Conservation (phyloP, 1,139 yeast genomes). For the Yamadazyma mexicana region DNA sequence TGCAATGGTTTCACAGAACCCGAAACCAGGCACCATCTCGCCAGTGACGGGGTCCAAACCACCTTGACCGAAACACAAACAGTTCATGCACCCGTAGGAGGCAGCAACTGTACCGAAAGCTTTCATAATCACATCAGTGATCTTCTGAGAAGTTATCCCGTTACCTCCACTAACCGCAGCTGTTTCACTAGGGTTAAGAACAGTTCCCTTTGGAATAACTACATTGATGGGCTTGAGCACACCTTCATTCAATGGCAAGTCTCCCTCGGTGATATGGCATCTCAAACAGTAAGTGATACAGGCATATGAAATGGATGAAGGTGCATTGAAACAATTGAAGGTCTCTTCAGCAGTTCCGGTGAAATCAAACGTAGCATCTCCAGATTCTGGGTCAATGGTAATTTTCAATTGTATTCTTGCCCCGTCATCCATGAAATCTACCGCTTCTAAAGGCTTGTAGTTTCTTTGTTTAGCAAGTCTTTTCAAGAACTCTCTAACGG, state of each 20-base stretch:
- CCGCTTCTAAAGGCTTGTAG: constrained; percentile 39
- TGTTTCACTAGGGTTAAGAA: constrained; percentile 40
- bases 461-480: constrained; percentile 28
- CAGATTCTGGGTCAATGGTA: constrained; percentile 39
- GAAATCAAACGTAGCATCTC: constrained; percentile 57
- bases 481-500: constrained; percentile 50
- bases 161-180: constrained; percentile 52
- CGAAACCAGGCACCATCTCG: constrained; percentile 39
- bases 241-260: constrained; percentile 50
- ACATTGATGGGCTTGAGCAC: constrained; percentile 41
- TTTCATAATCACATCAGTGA: constrained; percentile 62
- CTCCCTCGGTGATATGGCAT: constrained; percentile 49
- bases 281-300: constrained; percentile 45
- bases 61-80: constrained; percentile 46
- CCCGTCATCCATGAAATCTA: constrained; percentile 66
- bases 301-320: constrained; percentile 40
- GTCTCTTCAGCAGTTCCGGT: constrained; percentile 49
- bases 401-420: constrained; percentile 48
- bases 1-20: constrained; percentile 49
- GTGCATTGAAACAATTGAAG: constrained; percentile 46
- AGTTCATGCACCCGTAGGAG: constrained; percentile 39
- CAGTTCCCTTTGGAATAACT: constrained; percentile 36
- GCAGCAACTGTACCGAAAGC: constrained; percentile 66
- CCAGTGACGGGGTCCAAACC: constrained; percentile 32
- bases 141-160: constrained; percentile 48